Percentiles rank a stretch among this genome's conserved stretches.
Evolutionary conservation across 2,329 filamentous ascomycete genomes (phyloP).

Genomic region (Fusarium poae): DNA sequence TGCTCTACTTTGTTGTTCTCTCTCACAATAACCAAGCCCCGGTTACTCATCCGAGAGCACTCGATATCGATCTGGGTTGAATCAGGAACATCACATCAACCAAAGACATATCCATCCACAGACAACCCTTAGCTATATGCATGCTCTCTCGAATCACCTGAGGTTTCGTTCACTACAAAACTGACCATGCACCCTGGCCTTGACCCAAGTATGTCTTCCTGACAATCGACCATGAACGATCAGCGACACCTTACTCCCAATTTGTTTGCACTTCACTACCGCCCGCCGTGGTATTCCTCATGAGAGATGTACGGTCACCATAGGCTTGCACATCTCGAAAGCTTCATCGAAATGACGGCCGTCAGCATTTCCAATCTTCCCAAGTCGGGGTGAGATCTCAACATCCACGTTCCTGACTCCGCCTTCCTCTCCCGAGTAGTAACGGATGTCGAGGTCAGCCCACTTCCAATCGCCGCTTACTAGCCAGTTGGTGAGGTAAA

Average conservation of each 20-base stretch:
- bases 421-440: background rate
- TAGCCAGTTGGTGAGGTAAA: slow-evolving; percentile 13
- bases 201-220: background rate
- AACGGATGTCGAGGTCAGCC: slow-evolving; percentile 6
- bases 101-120: background rate
- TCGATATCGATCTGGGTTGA: background rate
- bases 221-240: background rate
- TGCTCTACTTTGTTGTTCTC: background rate
- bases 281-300: background rate
- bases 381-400: slow-evolving; percentile 29
- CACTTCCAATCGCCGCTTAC: background rate
- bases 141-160: background rate
- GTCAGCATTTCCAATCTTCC: slow-evolving; percentile 33
- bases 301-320: slow-evolving; percentile 8
- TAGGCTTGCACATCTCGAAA: slow-evolving; percentile 15
- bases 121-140: background rate
- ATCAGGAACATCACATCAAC: background rate
- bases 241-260: background rate
- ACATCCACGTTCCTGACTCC: slow-evolving; percentile 5
- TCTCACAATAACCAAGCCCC: background rate
- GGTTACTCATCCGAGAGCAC: background rate
- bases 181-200: background rate
- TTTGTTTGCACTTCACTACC: background rate
- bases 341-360: slow-evolving; percentile 18
- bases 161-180: background rate